Evolutionary conservation across 176 grass and related monocot species (phyloP), one percentile per base, ranked within the genome.

Genomic region (Zizania latifolia): DNA sequence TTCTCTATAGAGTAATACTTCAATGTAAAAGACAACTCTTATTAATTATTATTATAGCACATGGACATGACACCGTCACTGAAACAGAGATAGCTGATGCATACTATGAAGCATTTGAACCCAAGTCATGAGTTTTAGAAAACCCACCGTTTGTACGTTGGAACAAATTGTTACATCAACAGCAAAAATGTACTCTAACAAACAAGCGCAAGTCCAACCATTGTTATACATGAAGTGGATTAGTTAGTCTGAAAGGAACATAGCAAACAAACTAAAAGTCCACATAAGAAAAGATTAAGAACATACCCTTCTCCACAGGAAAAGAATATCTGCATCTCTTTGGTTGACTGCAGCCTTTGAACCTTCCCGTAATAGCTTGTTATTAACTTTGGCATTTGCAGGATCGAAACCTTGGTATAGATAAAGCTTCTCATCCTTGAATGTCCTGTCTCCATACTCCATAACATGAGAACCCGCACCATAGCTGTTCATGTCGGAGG

Each of bases 401-500:
- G 89, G 95, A 71, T 94, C 51, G 15, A 92, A 98, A 45, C 95
- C 91, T 85, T 98, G 95, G 84, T 92, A 98, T 16, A 94, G 78
- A 58, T 92, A 98, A 62, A 94, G 77, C 75, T 88, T 92, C 48
- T 98, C 89, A 12, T 70, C 34, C 70, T 92, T 98, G 75, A 94
- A 86, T 63, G 79, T 78, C 66, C 59, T 94, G 43, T 98, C 94
- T 16, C 94, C 94, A 46, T 92, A 98, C 54, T 98, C 94, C 94
- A 98, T 98, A 37, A 94, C 94, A 71, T 93, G 91, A 39, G 94
- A 98, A 3, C 94, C 94, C 12, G 27, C 57, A 23, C 15, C 64
- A 44, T 75, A 82, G 39, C 22, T 56, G 60, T 91, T 93, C 17
- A 58, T 60, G 19, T 67, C 82, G 12, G 91, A 98, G 60, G 94